Percentiles rank a stretch among this genome's conserved stretches.
These are phyloP conservation scores for Macrocystidia cucumis DNA, from an alignment of 1,284 basidiomycete species.

Conservation along the genomic window DNA sequence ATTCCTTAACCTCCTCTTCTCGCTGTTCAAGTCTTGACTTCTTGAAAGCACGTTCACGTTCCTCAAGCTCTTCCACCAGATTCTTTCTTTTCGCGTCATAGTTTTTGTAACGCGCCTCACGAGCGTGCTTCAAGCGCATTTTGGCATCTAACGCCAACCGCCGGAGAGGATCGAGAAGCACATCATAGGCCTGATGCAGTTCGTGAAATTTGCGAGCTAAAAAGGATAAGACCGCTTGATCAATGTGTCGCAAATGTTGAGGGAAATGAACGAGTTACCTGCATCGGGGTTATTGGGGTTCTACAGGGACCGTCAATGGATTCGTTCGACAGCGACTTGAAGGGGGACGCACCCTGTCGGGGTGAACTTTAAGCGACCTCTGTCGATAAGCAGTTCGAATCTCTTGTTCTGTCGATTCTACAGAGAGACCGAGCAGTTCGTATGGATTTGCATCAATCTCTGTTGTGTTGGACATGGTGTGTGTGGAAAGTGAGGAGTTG, in stretches of 20 bases:
- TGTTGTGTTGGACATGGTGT: slow-evolving; percentile 8
- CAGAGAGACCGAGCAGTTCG: slow-evolving; percentile 58
- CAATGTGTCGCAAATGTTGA: background rate
- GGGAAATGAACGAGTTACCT: slow-evolving; percentile 31
- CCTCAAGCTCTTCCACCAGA: slow-evolving; percentile 80
- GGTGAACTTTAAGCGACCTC: slow-evolving; percentile 82
- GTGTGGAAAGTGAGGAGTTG: background rate
- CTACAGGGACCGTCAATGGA: slow-evolving; percentile 24
- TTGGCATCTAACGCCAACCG: slow-evolving; percentile 81
- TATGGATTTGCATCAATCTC: slow-evolving; percentile 68
- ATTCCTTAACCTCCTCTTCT: slow-evolving; percentile 45
- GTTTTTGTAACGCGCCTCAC: slow-evolving; percentile 64
- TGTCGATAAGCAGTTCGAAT: slow-evolving; percentile 82
- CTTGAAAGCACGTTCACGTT: slow-evolving; percentile 76
- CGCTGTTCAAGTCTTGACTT: slow-evolving; percentile 58
- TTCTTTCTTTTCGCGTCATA: slow-evolving; percentile 77
- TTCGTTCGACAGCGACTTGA: background rate
- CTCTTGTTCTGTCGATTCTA: slow-evolving; percentile 74
- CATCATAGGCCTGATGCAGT: slow-evolving; percentile 79
- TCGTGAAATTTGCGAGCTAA: slow-evolving; percentile 80
- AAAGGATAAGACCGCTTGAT: slow-evolving; percentile 1
- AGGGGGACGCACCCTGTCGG: slow-evolving; percentile 55
- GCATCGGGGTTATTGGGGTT: slow-evolving; percentile 77
- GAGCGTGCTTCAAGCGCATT: slow-evolving; percentile 63
- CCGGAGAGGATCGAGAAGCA: slow-evolving; percentile 78